Evolutionary conservation across 2,329 filamentous ascomycete species (phyloP), one percentile per base, ranked within the genome.

Genomic region (Penicillium sp.): DNA sequence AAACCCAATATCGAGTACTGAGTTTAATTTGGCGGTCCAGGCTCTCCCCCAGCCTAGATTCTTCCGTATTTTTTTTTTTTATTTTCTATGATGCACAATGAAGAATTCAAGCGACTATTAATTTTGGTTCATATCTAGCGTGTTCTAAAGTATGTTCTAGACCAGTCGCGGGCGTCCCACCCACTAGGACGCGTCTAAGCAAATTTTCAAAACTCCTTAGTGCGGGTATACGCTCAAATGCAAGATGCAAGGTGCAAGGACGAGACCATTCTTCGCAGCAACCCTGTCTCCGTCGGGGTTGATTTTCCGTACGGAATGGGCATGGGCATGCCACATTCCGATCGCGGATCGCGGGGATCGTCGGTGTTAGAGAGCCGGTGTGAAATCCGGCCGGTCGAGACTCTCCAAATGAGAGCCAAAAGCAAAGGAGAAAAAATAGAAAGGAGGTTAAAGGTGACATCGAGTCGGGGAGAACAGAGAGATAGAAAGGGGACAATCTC

Each of bases 401-500:
- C 12, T n/a, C 24, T 12, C 24, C 3, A 26, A 26, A 4, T 38
- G 34, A 28, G n/a, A 28, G 6, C 41, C 21, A n/a, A 15, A 34
- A 18, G 26, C 28, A 23, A 47, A 36, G 45, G 36, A 21, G 23
- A 9, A 42, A n/a, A 7, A 24, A 6, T 23, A 31, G 28, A 28
- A 45, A 36, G 47, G 31, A 28, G 31, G 34, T 24, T 28, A 18
- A 39, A 24, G 26, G 49, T 45, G 57, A 60, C 57, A 45, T 61
- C 59, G 21, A 61, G 49, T 47, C 49, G 29, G 34, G 10, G 16
- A 33, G 26, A 54, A 46, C 4, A 39, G 36, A 39, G 16, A 18
- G 41, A 44, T 49, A 3, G 2, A 12, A 58, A 51, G 56, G 41
- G 33, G 50, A 55, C 47, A 43, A 59, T 64, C 58, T 56, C 58